A percentile compares a stretch with the other conserved stretches of the same genome.
Conservation (phyloP, 2,329 filamentous ascomycete genomes). For the Fusarium sp. region DNA sequence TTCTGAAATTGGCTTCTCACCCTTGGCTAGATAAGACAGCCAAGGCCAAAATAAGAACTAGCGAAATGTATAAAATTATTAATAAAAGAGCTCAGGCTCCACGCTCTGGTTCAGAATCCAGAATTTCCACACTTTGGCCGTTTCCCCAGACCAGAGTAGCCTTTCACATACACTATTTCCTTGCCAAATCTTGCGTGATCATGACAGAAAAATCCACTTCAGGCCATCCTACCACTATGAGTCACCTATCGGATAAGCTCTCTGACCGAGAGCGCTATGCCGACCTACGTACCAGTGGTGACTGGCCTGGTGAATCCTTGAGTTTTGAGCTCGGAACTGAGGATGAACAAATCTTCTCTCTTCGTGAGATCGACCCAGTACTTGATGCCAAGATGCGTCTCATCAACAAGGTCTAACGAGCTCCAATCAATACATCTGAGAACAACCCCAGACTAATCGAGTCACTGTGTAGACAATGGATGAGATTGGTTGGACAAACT, state of each 20-base stretch:
- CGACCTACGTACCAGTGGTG: neutral
- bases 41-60: neutral
- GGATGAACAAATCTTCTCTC: neutral
- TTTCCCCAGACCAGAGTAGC: neutral
- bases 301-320: neutral
- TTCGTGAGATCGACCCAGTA: neutral
- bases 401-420: neutral
- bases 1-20: too few species aligned
- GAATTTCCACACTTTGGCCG: neutral
- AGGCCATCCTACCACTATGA: neutral
- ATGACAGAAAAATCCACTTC: neutral
- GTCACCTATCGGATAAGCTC: neutral
- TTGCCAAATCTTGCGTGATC: neutral
- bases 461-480: neutral
- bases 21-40: neutral
- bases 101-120: neutral
- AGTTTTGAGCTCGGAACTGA: neutral
- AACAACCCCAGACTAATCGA: neutral
- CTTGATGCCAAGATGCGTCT: neutral
- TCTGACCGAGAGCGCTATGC: neutral
- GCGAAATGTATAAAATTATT: accelerated
- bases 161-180: neutral
- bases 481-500: neutral
- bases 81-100: neutral
- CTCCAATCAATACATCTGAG: accelerated